Evolutionary conservation across 2,329 filamentous ascomycete genomes (phyloP).

Genomic region (Colletotrichum melonis): DNA sequence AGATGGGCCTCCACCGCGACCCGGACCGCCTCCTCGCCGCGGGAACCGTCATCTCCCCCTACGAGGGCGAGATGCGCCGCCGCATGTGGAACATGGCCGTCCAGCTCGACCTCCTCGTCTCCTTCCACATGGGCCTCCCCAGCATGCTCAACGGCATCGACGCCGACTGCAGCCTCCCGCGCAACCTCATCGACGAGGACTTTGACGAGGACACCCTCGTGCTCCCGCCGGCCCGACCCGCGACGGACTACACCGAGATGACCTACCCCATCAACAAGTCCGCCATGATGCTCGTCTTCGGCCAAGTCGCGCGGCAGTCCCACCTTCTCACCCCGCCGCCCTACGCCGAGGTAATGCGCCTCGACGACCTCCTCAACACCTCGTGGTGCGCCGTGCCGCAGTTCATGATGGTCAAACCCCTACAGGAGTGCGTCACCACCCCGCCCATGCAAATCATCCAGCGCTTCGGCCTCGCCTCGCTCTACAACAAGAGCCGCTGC

Average conservation of each 20-base stretch:
- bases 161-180: conserved; percentile 70
- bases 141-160: conserved; percentile 73
- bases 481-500: conserved; percentile 67
- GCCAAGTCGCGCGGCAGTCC: conserved; percentile 60
- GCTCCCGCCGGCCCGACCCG: conserved; percentile 67
- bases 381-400: conserved; percentile 57
- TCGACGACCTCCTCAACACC: conserved; percentile 59
- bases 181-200: conserved; percentile 74
- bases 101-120: conserved; percentile 72
- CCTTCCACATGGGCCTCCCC: conserved; percentile 76
- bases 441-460: conserved; percentile 60
- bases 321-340: conserved; percentile 59
- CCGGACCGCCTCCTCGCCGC: conserved; percentile 62
- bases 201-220: conserved; percentile 66
- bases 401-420: conserved; percentile 59
- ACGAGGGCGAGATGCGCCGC: conserved; percentile 65
- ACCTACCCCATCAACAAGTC: conserved; percentile 66
- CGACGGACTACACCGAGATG: conserved; percentile 69
- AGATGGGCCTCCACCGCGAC: conserved; percentile 70
- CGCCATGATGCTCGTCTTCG: conserved; percentile 59
- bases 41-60: conserved; percentile 58
- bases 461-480: conserved; percentile 61
- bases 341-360: conserved; percentile 60
- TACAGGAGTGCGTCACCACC: conserved; percentile 62
- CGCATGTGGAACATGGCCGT: conserved; percentile 64